These are phyloP conservation scores for Parasitella parasitica DNA, from an alignment of 371 early-diverging fungal species.

Conservation along the genomic window DNA sequence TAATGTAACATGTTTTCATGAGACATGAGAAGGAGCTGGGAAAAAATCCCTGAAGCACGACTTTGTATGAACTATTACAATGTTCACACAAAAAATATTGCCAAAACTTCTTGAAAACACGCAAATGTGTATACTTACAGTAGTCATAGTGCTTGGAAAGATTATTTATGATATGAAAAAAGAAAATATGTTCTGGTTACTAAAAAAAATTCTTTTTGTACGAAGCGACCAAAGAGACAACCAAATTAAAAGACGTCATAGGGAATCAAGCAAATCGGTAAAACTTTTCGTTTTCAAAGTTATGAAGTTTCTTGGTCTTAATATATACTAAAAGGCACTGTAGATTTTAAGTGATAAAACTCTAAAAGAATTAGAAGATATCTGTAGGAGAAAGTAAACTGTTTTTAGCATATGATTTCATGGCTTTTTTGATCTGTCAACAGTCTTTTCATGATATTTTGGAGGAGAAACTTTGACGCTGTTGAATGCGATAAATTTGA, in stretches of 20 bases:
- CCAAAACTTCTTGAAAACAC: neutral
- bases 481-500: no score
- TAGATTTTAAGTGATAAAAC: neutral
- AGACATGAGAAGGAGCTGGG: neutral
- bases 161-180: neutral
- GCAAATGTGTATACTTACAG: constrained; percentile 9
- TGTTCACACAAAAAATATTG: neutral
- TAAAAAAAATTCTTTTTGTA: neutral
- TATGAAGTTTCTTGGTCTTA: neutral
- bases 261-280: neutral
- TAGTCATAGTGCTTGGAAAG: constrained; percentile 5
- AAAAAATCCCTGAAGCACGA: neutral
- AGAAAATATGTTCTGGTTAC: neutral
- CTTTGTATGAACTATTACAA: no score
- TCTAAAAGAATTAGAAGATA: neutral
- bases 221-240: neutral
- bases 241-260: constrained; percentile 5
- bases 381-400: neutral
- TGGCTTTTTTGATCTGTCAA: neutral
- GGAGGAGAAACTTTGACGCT: no score
- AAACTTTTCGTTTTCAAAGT: neutral
- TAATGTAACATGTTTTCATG: neutral
- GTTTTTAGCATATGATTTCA: neutral
- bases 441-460: no score
- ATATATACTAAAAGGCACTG: neutral